Percentiles rank a stretch among this genome's conserved stretches.
Conservation (phyloP, 73 alveolate species). For the Symbiodinium natans region DNA sequence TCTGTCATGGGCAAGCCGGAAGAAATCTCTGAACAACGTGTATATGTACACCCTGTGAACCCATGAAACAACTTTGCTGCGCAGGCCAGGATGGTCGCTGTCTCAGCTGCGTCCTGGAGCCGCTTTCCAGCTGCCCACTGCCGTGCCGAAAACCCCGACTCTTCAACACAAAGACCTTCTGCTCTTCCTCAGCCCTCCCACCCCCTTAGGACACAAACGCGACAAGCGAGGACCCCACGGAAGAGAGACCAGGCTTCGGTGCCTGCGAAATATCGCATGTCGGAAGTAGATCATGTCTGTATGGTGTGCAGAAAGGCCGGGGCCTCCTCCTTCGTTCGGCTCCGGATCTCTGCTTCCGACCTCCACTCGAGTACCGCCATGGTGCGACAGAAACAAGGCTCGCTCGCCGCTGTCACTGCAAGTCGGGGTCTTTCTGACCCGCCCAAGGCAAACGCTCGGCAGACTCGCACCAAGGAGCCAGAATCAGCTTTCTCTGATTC, state of each 20-base stretch:
- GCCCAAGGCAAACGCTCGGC: not conserved
- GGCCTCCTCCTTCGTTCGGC: conserved; percentile 35
- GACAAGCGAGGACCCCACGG: not conserved
- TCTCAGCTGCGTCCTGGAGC: too few relatives aligned
- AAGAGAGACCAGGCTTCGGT: not conserved
- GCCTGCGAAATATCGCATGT: too few relatives aligned
- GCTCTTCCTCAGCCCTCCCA: too few relatives aligned
- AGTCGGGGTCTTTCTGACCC: not conserved
- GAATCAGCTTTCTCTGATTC: conserved; percentile 11
- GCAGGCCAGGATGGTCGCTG: too few relatives aligned
- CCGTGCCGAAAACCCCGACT: too few relatives aligned
- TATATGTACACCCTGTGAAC: too few relatives aligned
- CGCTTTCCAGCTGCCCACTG: too few relatives aligned
- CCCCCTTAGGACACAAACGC: not conserved
- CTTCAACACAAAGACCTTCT: too few relatives aligned
- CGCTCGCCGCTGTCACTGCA: not conserved
- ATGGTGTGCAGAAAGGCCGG: not conserved
- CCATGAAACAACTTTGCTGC: too few relatives aligned
- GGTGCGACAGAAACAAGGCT: not conserved
- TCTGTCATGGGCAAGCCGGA: conserved; percentile 21
- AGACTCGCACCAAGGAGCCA: conserved; percentile 89
- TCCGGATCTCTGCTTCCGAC: conserved; percentile 26
- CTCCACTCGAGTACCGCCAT: too few relatives aligned
- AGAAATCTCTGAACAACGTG: too few relatives aligned
- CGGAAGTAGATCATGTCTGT: not conserved